These are phyloP conservation scores for Exophiala mesophila DNA, from an alignment of 2,329 filamentous ascomycete genomes.

Conservation along the genomic window DNA sequence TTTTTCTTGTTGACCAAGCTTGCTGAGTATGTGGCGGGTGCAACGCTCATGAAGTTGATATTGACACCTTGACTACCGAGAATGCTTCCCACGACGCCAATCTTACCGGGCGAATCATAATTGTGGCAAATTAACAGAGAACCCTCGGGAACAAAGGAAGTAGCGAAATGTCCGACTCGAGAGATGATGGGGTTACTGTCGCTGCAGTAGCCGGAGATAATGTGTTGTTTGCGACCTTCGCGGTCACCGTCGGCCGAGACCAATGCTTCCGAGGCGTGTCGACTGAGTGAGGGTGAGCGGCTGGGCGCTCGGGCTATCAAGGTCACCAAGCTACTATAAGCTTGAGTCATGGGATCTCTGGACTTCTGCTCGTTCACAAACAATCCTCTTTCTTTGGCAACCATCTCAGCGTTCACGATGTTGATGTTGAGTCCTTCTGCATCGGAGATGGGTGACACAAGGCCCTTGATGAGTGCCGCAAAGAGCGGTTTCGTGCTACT, in stretches of 20 bases:
- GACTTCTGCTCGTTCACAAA: slow-evolving; percentile 69
- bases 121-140: slow-evolving; percentile 74
- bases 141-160: slow-evolving; percentile 67
- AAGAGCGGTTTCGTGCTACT: slow-evolving; percentile 74
- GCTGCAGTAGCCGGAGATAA: slow-evolving; percentile 44
- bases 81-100: slow-evolving; percentile 69
- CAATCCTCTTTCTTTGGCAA: slow-evolving; percentile 73
- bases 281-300: slow-evolving; percentile 35
- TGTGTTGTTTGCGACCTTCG: slow-evolving; percentile 37
- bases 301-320: slow-evolving; percentile 50
- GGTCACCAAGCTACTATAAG: slow-evolving; percentile 67
- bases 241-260: slow-evolving; percentile 11
- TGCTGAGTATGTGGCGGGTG: slow-evolving; percentile 34
- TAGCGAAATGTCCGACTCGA: slow-evolving; percentile 67
- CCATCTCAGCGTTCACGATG: slow-evolving; percentile 73
- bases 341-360: slow-evolving; percentile 55
- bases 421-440: slow-evolving; percentile 66
- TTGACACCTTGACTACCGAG: slow-evolving; percentile 69
- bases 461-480: slow-evolving; percentile 71
- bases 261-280: slow-evolving; percentile 19
- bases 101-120: slow-evolving; percentile 76
- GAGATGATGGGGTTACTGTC: slow-evolving; percentile 56
- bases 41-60: slow-evolving; percentile 74
- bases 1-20: slow-evolving; percentile 11
- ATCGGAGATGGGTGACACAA: slow-evolving; percentile 64